Evolutionary conservation across 495 filamentous ascomycete species (phyloP).

Genomic region (Neurospora africana): DNA sequence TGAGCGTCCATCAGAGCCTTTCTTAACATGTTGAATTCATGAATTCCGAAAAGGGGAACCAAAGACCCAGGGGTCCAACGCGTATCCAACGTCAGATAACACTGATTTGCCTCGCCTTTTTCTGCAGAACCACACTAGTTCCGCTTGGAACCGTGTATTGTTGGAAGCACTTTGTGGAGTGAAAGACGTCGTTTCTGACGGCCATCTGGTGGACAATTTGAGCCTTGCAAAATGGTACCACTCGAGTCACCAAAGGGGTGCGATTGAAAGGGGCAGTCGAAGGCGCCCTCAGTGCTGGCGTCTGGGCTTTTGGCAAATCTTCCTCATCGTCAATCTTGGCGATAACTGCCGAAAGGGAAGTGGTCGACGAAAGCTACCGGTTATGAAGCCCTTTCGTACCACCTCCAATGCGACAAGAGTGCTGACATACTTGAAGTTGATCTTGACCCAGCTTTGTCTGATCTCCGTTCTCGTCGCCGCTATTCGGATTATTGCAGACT

Average conservation of each 20-base stretch:
- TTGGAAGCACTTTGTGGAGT: neutral
- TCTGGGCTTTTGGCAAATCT: neutral
- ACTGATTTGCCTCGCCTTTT: neutral
- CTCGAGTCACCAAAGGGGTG: neutral
- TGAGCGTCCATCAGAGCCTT: neutral
- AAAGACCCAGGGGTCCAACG: neutral
- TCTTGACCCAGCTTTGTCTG: neutral
- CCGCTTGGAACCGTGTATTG: neutral
- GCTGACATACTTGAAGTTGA: neutral
- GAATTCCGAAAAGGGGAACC: neutral
- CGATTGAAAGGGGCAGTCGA: neutral
- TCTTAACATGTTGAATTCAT: neutral
- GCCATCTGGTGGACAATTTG: neutral
- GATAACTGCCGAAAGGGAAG: neutral
- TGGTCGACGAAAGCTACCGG: neutral
- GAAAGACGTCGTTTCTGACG: neutral
- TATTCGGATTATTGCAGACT: neutral
- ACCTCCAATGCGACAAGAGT: neutral
- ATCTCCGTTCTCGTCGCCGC: neutral
- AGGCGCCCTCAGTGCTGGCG: neutral
- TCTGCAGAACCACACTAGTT: neutral
- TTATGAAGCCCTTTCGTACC: neutral
- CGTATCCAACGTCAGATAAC: neutral
- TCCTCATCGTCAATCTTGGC: neutral
- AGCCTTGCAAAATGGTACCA: neutral